phyloP scores from a whole-genome alignment of 768 basidiomycete genomes.

The Amanita muscaria region DNA sequence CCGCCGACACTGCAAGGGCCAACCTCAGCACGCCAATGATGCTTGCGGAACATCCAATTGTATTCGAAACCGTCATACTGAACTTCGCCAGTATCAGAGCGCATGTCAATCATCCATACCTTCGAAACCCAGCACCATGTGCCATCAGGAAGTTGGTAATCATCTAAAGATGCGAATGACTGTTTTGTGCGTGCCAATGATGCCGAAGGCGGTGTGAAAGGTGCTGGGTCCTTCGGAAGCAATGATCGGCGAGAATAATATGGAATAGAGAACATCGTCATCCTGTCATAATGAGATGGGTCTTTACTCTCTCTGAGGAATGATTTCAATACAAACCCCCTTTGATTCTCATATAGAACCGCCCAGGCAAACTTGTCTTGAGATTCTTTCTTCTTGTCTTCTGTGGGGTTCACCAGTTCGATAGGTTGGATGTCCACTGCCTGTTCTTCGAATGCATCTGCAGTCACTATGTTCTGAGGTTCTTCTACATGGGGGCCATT shows the following conservation, averaged over 20 bases:
- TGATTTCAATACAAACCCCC: conserved; percentile 37
- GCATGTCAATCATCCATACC: conserved; percentile 87
- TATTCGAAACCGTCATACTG: conserved; percentile 84
- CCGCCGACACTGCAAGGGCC: conserved; percentile 56
- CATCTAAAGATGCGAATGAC: conserved; percentile 45
- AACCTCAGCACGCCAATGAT: conserved; percentile 56
- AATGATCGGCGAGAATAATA: conserved; percentile 66
- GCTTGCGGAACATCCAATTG: conserved; percentile 65
- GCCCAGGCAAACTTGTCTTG: conserved; percentile 68
- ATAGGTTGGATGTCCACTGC: conserved; percentile 16
- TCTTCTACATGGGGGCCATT: conserved; percentile 9
- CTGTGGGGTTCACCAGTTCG: conserved; percentile 21
- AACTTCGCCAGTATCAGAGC: conserved; percentile 60
- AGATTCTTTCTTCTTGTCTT: conserved; percentile 21
- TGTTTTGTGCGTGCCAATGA: conserved; percentile 34
- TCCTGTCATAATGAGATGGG: conserved; percentile 21
- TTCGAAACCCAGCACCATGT: conserved; percentile 77
- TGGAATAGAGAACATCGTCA: conserved; percentile 63
- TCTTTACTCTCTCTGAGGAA: not conserved
- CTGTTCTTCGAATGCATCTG: not conserved
- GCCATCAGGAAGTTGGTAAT: conserved; percentile 72
- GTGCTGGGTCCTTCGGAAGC: conserved; percentile 62
- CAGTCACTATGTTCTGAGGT: conserved; percentile 3
- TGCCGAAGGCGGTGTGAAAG: conserved; percentile 56
- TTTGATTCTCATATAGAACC: conserved; percentile 72